phyloP scores from a whole-genome alignment of 1,139 yeast species.

The Debaryomycetaceae sp. region DNA sequence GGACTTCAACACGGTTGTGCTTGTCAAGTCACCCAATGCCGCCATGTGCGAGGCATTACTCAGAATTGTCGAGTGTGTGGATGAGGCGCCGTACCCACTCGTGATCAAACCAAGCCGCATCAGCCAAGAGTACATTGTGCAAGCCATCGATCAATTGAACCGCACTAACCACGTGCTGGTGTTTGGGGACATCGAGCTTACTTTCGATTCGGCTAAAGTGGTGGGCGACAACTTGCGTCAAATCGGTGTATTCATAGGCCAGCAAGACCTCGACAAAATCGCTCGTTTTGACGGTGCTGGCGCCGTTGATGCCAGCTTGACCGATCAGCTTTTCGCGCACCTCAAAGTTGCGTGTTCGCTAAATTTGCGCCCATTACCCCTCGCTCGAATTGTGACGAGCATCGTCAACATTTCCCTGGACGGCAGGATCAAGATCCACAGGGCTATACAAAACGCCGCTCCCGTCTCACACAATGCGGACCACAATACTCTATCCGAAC shows the following conservation, averaged over 20 bases:
- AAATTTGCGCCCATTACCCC: conserved; percentile 17
- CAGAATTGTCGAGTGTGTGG: conserved; percentile 3
- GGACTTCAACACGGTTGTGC: conserved; percentile 12
- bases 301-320: too few relatives aligned
- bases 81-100: conserved; percentile 4
- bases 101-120: conserved; percentile 3
- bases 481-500: conserved; percentile 9
- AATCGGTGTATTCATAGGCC: conserved; percentile 2
- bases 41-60: conserved; percentile 8
- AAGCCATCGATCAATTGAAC: conserved; percentile 3
- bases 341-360: conserved; percentile 17
- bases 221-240: conserved; percentile 8
- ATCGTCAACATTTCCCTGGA: conserved; percentile 20
- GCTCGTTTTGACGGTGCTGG: too few relatives aligned
- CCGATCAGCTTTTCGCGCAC: conserved; percentile 4
- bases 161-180: conserved; percentile 1
- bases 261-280: conserved; percentile 1
- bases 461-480: conserved; percentile 14
- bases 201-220: conserved; percentile 2
- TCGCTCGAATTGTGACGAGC: conserved; percentile 18
- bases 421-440: conserved; percentile 17
- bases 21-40: conserved; percentile 10
- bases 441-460: conserved; percentile 12
- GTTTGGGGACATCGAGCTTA: conserved; percentile 6
- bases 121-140: conserved; percentile 5